Conservation (phyloP, 2,329 filamentous ascomycete species). For the Paraphoma sp. region DNA sequence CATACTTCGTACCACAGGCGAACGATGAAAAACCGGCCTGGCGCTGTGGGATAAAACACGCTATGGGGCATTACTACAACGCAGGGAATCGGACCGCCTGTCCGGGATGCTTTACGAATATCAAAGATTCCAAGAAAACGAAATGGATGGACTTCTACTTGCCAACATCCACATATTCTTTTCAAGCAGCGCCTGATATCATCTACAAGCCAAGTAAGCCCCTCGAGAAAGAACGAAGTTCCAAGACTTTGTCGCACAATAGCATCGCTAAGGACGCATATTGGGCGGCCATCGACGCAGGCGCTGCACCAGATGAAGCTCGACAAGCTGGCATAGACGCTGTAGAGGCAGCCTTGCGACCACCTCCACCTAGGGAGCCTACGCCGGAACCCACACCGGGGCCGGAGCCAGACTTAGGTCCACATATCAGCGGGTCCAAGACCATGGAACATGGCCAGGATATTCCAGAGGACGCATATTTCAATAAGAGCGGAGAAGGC, state of each 20-base stretch:
- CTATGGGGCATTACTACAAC: constrained; percentile 37
- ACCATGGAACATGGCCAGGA: constrained; percentile 37
- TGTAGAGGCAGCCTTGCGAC: constrained; percentile 15
- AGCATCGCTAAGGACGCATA: constrained; percentile 33
- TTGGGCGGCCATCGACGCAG: constrained; percentile 20
- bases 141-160: constrained; percentile 38
- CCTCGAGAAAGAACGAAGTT: constrained; percentile 7
- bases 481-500: constrained; percentile 6
- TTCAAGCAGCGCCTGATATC: constrained; percentile 20
- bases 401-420: constrained; percentile 23
- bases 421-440: constrained; percentile 31
- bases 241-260: constrained; percentile 23
- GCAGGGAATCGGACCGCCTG: constrained; percentile 33
- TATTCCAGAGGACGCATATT: constrained; percentile 25
- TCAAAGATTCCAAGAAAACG: constrained; percentile 12
- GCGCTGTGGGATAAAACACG: constrained; percentile 35
- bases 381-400: constrained; percentile 16
- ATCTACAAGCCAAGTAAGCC: constrained; percentile 29
- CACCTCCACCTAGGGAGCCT: constrained; percentile 18
- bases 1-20: constrained; percentile 23
- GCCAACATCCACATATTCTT: constrained; percentile 17
- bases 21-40: constrained; percentile 26
- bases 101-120: constrained; percentile 27
- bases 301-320: constrained; percentile 18
- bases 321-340: constrained; percentile 15